A percentile compares a stretch with the other conserved stretches of the same genome.
Evolutionary conservation across 768 basidiomycete genomes (phyloP).

Genomic region (Trametes sanguinea): DNA sequence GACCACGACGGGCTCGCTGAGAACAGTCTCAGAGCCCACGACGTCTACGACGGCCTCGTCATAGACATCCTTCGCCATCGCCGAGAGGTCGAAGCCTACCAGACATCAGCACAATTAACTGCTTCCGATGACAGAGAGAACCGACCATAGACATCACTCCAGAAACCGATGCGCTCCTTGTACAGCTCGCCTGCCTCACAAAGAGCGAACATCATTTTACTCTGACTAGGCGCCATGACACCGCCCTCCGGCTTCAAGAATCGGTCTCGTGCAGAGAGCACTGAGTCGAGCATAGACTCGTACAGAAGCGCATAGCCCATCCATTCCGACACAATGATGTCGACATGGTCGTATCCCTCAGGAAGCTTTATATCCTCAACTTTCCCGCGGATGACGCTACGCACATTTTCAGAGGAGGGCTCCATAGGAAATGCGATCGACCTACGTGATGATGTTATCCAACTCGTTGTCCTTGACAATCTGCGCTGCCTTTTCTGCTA

Average conservation of each 20-base stretch:
- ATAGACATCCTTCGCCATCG: slow-evolving; percentile 75
- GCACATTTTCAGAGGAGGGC: neutral
- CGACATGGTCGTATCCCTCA: slow-evolving; percentile 72
- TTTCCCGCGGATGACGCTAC: slow-evolving; percentile 83
- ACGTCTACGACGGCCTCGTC: slow-evolving; percentile 86
- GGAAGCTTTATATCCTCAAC: slow-evolving; percentile 86
- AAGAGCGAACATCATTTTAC: slow-evolving; percentile 79
- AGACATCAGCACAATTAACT: neutral
- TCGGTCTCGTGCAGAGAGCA: slow-evolving; percentile 83
- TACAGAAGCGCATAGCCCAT: slow-evolving; percentile 93
- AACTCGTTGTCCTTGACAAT: slow-evolving; percentile 55
- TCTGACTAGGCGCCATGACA: slow-evolving; percentile 90
- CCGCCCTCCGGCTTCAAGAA: slow-evolving; percentile 65
- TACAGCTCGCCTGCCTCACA: slow-evolving; percentile 75
- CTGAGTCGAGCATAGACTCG: slow-evolving; percentile 97
- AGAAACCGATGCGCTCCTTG: slow-evolving; percentile 85
- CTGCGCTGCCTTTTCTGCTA: slow-evolving; percentile 50
- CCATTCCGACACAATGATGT: slow-evolving; percentile 97
- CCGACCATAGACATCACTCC: slow-evolving; percentile 89
- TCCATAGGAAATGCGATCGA: neutral
- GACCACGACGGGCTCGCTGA: slow-evolving; percentile 63
- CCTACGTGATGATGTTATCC: slow-evolving; percentile 66
- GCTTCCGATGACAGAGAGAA: neutral
- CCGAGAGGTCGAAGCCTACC: slow-evolving; percentile 83
- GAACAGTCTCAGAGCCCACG: slow-evolving; percentile 61